Conservation (phyloP, 352 stramenopile genomes). For the Halophytophthora polymorphica region DNA sequence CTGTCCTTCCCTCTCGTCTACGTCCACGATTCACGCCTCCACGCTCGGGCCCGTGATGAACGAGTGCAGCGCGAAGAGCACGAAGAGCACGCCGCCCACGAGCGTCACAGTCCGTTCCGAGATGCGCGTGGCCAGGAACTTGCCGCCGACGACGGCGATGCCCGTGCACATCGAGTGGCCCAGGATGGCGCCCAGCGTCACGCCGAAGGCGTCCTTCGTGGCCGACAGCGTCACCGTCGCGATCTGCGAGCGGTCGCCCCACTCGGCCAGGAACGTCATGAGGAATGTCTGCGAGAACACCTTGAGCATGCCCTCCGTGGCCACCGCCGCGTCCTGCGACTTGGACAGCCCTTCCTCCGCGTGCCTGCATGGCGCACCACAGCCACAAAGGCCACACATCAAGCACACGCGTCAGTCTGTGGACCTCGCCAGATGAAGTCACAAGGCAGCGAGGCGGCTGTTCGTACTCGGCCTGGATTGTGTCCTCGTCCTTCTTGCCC, state of each 20-base stretch:
- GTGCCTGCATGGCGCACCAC: slow-evolving; percentile 13
- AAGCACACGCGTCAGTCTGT: too few species aligned
- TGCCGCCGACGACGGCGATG: slow-evolving; percentile 95
- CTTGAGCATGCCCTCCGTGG: slow-evolving; percentile 65
- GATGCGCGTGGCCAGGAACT: slow-evolving; percentile 97
- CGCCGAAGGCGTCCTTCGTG: slow-evolving; percentile 93
- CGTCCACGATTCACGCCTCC: slow-evolving; percentile 24
- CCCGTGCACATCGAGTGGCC: slow-evolving; percentile 98
- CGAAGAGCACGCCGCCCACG: slow-evolving; percentile 94
- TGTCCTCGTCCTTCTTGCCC: slow-evolving; percentile 75
- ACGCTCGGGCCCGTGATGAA: slow-evolving; percentile 85
- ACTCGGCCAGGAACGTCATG: slow-evolving; percentile 98
- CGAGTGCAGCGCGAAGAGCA: slow-evolving; percentile 96
- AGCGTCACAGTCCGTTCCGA: slow-evolving; percentile 97
- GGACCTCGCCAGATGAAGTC: too few species aligned
- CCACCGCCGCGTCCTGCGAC: slow-evolving; percentile 13
- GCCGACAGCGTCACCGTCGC: slow-evolving; percentile 97
- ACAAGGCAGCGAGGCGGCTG: neutral
- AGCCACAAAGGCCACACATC: too few species aligned
- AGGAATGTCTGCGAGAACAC: slow-evolving; percentile 95
- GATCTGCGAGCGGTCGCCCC: slow-evolving; percentile 98
- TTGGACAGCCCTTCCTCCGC: slow-evolving; percentile 28
- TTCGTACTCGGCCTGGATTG: slow-evolving; percentile 41
- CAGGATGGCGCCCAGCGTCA: slow-evolving; percentile 95
- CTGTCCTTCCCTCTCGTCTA: slow-evolving; percentile 12